Conservation (phyloP, 1,284 basidiomycete genomes). For the Golubevia sp. region DNA sequence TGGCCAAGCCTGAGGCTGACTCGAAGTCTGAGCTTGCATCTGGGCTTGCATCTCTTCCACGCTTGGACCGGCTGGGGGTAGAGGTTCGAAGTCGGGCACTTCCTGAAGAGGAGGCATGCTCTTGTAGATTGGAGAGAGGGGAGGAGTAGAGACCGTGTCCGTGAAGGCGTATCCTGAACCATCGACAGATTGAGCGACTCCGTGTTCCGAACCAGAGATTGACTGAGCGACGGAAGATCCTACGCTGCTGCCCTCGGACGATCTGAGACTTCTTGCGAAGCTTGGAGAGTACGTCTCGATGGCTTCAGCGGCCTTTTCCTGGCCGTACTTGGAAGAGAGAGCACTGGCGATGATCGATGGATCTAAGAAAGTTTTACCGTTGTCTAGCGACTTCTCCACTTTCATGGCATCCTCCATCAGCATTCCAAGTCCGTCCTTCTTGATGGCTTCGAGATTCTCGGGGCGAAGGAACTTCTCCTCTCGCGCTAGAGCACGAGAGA, state of each 20-base stretch:
- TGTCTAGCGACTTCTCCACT: not conserved
- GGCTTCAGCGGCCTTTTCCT: not conserved
- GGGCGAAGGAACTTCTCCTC: slow-evolving; percentile 23
- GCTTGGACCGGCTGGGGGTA: not conserved
- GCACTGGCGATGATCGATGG: not conserved
- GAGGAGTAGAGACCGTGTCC: not conserved
- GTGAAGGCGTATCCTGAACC: not conserved
- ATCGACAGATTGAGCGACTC: not conserved
- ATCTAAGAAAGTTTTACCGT: not conserved
- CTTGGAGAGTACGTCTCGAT: not conserved
- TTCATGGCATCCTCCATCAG: slow-evolving; percentile 19
- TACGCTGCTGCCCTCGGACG: not conserved
- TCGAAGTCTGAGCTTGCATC: not conserved
- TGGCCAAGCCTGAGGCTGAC: not conserved
- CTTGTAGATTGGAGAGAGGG: not conserved
- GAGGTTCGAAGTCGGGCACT: not conserved
- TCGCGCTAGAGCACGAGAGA: slow-evolving; percentile 30
- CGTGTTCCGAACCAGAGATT: not conserved
- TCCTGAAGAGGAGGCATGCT: not conserved
- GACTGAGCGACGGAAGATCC: not conserved
- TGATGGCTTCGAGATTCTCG: slow-evolving; percentile 24
- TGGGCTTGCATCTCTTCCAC: not conserved
- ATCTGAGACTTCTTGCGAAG: not conserved
- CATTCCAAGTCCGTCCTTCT: slow-evolving; percentile 20
- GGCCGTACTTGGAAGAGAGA: not conserved